Conservation (phyloP, 345 rosid genomes). For the Citrus medica region DNA sequence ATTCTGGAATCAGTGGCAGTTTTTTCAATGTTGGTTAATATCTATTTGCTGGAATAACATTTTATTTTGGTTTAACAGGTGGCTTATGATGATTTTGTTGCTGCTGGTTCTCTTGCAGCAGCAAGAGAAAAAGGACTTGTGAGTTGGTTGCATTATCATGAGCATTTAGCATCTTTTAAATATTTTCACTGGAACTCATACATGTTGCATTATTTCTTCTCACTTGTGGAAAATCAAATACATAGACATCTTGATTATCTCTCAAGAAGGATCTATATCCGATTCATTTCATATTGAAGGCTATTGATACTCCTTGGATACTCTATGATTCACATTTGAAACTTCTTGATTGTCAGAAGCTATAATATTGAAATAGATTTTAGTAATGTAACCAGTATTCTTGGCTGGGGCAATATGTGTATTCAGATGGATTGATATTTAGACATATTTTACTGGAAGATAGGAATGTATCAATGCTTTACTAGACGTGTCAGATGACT, state of each 20-base stretch:
- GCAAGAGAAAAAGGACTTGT: slow-evolving; percentile 94
- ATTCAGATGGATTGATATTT: neutral
- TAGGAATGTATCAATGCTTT: neutral
- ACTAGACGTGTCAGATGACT: neutral
- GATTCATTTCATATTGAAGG: neutral
- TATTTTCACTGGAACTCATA: neutral
- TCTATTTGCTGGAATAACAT: neutral
- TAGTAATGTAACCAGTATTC: neutral
- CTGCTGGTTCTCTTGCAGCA: slow-evolving; percentile 73
- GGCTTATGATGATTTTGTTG: slow-evolving; percentile 78
- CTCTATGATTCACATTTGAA: neutral
- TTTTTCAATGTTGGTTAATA: neutral
- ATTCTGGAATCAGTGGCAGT: neutral
- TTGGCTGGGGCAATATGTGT: neutral
- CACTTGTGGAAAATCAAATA: neutral
- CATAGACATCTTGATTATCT: neutral
- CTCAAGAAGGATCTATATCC: neutral
- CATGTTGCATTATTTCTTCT: neutral
- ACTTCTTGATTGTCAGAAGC: neutral
- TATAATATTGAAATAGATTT: neutral
- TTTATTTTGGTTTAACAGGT: slow-evolving; percentile 38
- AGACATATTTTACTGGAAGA: neutral
- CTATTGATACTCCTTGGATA: neutral
- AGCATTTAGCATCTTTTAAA: neutral
- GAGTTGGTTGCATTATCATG: slow-evolving; percentile 35